Percentiles rank a stretch among this genome's conserved stretches.
phyloP scores from a whole-genome alignment of 1,284 basidiomycete genomes.

The Sutorius eximius region DNA sequence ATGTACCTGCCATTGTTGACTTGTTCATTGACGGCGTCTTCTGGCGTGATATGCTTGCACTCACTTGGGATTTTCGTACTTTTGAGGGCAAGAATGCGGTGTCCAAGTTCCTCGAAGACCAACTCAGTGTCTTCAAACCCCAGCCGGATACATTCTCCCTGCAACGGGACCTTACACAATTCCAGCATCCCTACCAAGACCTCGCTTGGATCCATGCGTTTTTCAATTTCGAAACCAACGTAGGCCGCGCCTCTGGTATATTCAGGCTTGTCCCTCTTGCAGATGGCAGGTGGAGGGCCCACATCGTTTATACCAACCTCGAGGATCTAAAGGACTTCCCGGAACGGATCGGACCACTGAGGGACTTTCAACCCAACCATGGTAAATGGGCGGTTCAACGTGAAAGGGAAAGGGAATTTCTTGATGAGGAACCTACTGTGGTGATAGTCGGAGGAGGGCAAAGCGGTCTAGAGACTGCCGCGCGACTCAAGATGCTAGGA shows the following conservation, averaged over 20 bases:
- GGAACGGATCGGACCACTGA: constrained; percentile 33
- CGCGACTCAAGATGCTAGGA: constrained; percentile 45
- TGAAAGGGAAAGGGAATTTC: constrained; percentile 39
- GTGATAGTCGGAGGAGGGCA: constrained; percentile 46
- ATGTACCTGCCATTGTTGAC: constrained; percentile 23
- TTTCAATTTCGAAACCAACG: constrained; percentile 53
- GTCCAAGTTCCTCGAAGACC: constrained; percentile 43
- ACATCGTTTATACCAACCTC: constrained; percentile 34
- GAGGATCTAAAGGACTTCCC: constrained; percentile 49
- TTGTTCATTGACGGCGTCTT: constrained; percentile 46
- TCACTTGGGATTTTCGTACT: constrained; percentile 66
- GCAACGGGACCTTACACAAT: constrained; percentile 16
- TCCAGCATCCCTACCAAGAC: constrained; percentile 49
- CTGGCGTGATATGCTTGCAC: constrained; percentile 61
- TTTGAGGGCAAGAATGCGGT: constrained; percentile 47
- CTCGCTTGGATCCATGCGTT: constrained; percentile 53
- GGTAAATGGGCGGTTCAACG: constrained; percentile 39
- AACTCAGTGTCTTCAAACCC: constrained; percentile 39
- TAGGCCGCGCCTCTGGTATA: constrained; percentile 47
- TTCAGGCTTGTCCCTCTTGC: constrained; percentile 52
- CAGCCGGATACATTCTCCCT: constrained; percentile 22
- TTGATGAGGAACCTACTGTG: constrained; percentile 36
- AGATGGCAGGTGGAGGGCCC: constrained; percentile 49
- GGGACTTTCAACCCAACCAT: constrained; percentile 43
- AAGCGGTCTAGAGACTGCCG: constrained; percentile 37